Conservation (phyloP, 148 eudicot genomes). For the Heliamphora exappendiculata region DNA sequence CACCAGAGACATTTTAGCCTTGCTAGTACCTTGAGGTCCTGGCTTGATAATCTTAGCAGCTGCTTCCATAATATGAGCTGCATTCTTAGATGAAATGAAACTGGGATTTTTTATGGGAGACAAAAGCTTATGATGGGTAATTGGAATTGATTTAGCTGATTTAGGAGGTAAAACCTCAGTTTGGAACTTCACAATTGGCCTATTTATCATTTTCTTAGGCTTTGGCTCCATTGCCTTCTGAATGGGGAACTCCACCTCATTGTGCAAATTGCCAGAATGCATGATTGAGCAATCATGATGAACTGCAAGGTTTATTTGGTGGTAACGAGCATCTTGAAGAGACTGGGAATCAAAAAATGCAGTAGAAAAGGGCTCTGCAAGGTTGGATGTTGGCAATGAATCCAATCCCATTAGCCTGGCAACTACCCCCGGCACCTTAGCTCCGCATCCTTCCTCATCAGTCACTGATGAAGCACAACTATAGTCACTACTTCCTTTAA, state of each 20-base stretch:
- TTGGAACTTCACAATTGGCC: slow-evolving; percentile 82
- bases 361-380: slow-evolving; percentile 44
- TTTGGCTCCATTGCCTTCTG: slow-evolving; percentile 33
- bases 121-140: slow-evolving; percentile 80
- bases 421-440: slow-evolving; percentile 74
- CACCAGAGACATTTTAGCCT: slow-evolving; percentile 41
- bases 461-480: slow-evolving; percentile 83
- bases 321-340: slow-evolving; percentile 41
- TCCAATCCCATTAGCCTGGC: slow-evolving; percentile 97
- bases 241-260: slow-evolving; percentile 31
- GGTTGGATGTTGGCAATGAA: slow-evolving; percentile 59
- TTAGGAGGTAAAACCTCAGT: slow-evolving; percentile 76
- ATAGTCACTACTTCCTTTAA: slow-evolving; percentile 68
- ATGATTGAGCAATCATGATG: slow-evolving; percentile 31
- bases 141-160: slow-evolving; percentile 82
- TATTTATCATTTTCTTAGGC: slow-evolving; percentile 34
- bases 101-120: slow-evolving; percentile 83
- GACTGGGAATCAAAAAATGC: slow-evolving; percentile 64
- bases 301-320: slow-evolving; percentile 38
- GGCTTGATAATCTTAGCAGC: slow-evolving; percentile 80
- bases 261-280: slow-evolving; percentile 30
- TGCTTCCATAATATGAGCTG: slow-evolving; percentile 84
- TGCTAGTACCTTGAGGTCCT: slow-evolving; percentile 36
- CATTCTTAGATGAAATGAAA: slow-evolving; percentile 57
- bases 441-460: slow-evolving; percentile 62